Percentiles rank a stretch among this genome's conserved stretches.
Conservation (phyloP, 345 rosid genomes). For the Firmiana major region DNA sequence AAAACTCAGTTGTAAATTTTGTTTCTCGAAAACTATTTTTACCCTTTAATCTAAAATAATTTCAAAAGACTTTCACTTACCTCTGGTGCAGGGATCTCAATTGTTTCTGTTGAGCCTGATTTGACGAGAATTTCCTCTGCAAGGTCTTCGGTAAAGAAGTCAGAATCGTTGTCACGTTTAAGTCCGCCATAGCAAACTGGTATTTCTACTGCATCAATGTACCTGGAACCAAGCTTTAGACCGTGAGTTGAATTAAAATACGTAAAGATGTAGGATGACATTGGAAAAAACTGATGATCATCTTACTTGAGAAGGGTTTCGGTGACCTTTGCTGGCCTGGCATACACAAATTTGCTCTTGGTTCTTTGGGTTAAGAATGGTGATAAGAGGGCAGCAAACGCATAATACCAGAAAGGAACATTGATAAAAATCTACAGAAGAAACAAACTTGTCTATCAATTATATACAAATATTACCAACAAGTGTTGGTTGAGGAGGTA, state of each 20-base stretch:
- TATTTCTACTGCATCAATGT: constrained; percentile 45
- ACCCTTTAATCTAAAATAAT: no score
- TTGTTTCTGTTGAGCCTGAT: constrained; percentile 32
- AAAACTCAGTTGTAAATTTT: no score
- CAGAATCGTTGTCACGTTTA: constrained; percentile 38
- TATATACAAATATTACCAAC: background rate
- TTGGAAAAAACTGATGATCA: background rate
- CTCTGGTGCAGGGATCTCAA: constrained; percentile 41
- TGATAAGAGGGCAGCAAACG: constrained; percentile 19
- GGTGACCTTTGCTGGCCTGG: constrained; percentile 39
- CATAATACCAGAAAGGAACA: constrained; percentile 59
- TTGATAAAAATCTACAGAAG: constrained; percentile 45
- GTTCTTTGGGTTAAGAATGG: constrained; percentile 54
- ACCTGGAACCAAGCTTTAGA: constrained; percentile 23
- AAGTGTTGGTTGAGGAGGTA: no score
- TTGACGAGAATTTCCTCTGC: constrained; percentile 35
- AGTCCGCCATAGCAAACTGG: constrained; percentile 51
- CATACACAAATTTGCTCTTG: constrained; percentile 52
- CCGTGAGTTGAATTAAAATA: background rate
- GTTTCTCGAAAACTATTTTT: no score
- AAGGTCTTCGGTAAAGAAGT: constrained; percentile 33
- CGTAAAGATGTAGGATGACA: background rate
- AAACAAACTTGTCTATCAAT: background rate
- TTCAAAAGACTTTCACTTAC: no score
- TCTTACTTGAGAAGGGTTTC: constrained; percentile 55